Conservation (phyloP, 352 stramenopile genomes). For the Elongisporangium senticosum region DNA sequence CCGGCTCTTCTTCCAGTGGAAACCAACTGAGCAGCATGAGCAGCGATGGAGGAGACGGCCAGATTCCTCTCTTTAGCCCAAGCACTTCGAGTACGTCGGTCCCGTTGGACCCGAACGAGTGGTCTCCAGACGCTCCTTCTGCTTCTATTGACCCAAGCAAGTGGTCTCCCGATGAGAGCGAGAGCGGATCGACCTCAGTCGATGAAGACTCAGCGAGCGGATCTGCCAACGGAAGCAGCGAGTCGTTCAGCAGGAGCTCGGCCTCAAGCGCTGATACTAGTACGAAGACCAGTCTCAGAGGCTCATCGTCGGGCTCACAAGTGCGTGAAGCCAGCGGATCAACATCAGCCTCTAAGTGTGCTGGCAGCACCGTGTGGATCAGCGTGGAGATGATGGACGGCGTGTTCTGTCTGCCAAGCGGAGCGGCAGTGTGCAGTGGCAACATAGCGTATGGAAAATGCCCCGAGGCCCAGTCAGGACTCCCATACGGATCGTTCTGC, state of each 20-base stretch:
- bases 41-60: neutral
- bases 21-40: neutral
- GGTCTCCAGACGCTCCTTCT: neutral
- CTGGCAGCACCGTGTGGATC: slow-evolving; percentile 12
- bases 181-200: neutral
- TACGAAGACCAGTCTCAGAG: slow-evolving; percentile 1
- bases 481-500: slow-evolving; percentile 34
- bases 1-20: neutral
- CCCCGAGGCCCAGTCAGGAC: slow-evolving; percentile 18
- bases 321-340: neutral
- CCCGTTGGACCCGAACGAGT: neutral
- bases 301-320: neutral
- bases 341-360: slow-evolving; percentile 5
- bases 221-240: neutral
- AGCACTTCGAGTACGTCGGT: neutral
- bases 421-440: slow-evolving; percentile 15
- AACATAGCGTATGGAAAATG: slow-evolving; percentile 20
- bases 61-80: neutral
- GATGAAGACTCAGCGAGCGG: neutral
- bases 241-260: neutral
- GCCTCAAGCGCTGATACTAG: neutral
- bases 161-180: slow-evolving; percentile 12
- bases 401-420: slow-evolving; percentile 25
- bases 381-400: slow-evolving; percentile 27
- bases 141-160: slow-evolving; percentile 7